Conservation (phyloP, 2,329 filamentous ascomycete species). For the Chaetomiaceae sp. region DNA sequence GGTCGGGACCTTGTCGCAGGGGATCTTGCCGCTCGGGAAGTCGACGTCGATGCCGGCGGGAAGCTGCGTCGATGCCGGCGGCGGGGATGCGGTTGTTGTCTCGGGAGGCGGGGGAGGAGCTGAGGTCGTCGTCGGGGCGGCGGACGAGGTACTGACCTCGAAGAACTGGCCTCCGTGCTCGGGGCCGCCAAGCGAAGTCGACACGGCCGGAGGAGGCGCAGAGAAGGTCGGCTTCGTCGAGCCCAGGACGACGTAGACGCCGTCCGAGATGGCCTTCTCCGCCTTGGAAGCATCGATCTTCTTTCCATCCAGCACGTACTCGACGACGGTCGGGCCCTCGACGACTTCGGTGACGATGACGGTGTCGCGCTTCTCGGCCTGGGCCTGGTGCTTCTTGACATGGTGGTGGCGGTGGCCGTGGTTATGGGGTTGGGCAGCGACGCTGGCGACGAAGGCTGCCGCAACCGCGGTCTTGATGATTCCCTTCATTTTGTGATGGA, state of each 20-base stretch:
- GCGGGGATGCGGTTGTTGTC: conserved; percentile 10
- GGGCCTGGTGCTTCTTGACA: conserved; percentile 48
- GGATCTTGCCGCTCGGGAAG: conserved; percentile 71
- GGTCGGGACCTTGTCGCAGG: conserved; percentile 70
- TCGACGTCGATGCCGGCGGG: conserved; percentile 56
- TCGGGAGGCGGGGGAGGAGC: conserved; percentile 26
- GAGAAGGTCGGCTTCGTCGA: conserved; percentile 51
- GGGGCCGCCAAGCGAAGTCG: conserved; percentile 33
- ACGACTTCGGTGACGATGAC: conserved; percentile 38
- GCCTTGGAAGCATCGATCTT: conserved; percentile 60
- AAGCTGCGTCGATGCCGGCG: conserved; percentile 29
- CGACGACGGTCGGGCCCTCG: conserved; percentile 58
- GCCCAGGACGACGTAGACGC: conserved; percentile 63
- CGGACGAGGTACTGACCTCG: conserved; percentile 39
- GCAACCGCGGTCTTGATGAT: conserved; percentile 46
- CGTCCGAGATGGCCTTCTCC: conserved; percentile 64
- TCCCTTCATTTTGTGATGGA: conserved; percentile 42
- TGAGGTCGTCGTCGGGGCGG: conserved; percentile 23
- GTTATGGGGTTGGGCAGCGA: conserved; percentile 53
- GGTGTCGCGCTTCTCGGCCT: conserved; percentile 45
- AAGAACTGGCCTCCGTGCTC: conserved; percentile 46
- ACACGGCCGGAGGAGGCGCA: conserved; percentile 35
- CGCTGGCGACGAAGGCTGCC: conserved; percentile 48
- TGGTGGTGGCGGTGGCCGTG: conserved; percentile 58
- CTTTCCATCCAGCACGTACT: conserved; percentile 65